phyloP scores from a whole-genome alignment of 2,329 filamentous ascomycete species.

The Neopestalotiopsis rosae region DNA sequence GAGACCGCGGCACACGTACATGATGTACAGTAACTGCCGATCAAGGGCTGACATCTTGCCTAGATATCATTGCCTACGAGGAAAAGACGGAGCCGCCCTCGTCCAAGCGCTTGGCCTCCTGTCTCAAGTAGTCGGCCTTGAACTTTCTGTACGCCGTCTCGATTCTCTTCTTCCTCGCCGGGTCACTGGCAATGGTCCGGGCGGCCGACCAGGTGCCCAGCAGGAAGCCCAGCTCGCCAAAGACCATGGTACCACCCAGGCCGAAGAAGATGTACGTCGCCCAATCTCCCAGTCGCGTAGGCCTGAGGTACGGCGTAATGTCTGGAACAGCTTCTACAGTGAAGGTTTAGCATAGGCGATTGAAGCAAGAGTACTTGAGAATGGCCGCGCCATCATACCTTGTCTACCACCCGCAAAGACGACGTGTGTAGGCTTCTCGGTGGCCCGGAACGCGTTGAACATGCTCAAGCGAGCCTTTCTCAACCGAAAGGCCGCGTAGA shows the following conservation, averaged over 20 bases:
- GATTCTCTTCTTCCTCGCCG: constrained; percentile 59
- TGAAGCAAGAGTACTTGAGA: too few species aligned
- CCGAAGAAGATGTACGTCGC: constrained; percentile 69
- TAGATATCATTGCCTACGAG: background rate
- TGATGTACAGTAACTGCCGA: background rate
- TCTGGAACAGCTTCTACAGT: constrained; percentile 64
- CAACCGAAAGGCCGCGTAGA: constrained; percentile 62
- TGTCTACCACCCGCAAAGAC: constrained; percentile 65
- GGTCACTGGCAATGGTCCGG: constrained; percentile 57
- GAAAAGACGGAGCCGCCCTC: constrained; percentile 36
- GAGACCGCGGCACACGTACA: background rate
- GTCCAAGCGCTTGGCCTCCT: constrained; percentile 62
- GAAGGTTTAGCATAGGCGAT: background rate
- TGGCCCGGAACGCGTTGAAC: constrained; percentile 65
- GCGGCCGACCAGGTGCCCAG: constrained; percentile 60
- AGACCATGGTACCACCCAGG: constrained; percentile 65
- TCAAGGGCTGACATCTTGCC: background rate
- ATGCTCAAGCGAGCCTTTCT: constrained; percentile 60
- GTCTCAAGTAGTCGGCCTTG: constrained; percentile 65
- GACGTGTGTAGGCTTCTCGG: constrained; percentile 66
- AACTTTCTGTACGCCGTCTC: constrained; percentile 68
- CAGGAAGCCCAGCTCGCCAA: constrained; percentile 67
- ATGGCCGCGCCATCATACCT: constrained; percentile 39
- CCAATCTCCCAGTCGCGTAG: constrained; percentile 62
- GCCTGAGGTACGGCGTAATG: constrained; percentile 60